Evolutionary conservation across 2,329 filamentous ascomycete species (phyloP).

Genomic region (Apiospora sp.): DNA sequence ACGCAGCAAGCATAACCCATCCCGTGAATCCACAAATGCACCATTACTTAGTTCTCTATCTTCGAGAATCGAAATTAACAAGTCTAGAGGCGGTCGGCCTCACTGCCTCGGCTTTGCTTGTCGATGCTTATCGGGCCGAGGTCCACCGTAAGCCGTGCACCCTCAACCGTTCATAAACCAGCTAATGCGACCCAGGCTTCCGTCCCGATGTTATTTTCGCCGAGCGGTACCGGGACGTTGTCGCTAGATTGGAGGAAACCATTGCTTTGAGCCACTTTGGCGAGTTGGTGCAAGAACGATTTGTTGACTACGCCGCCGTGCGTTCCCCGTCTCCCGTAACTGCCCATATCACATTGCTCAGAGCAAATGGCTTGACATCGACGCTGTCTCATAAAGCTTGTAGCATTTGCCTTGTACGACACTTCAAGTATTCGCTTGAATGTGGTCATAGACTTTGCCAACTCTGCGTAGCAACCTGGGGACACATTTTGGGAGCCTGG

Average conservation of each 20-base stretch:
- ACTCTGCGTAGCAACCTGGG: slow-evolving; percentile 1
- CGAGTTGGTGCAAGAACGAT: neutral
- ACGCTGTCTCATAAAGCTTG: neutral
- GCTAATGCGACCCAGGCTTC: slow-evolving; percentile 6
- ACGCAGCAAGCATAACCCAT: neutral
- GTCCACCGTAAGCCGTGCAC: slow-evolving; percentile 9
- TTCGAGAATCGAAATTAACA: neutral
- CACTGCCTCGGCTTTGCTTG: neutral
- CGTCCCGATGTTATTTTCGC: neutral
- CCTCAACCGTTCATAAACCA: neutral
- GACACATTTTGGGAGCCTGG: neutral
- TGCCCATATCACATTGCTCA: neutral
- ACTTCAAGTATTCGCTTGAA: neutral
- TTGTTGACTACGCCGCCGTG: neutral
- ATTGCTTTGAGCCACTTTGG: neutral
- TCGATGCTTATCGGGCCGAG: slow-evolving; percentile 10
- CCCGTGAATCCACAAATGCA: slow-evolving; percentile 1
- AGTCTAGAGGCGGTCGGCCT: neutral
- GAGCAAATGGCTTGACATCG: neutral
- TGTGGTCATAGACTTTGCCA: slow-evolving; percentile 9
- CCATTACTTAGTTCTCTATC: neutral
- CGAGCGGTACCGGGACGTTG: slow-evolving; percentile 7
- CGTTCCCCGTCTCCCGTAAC: neutral
- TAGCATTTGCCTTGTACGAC: neutral
- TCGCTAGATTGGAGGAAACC: neutral